These are phyloP conservation scores for Camellia oleifera DNA, from an alignment of 179 eudicot species.

Conservation along the genomic window DNA sequence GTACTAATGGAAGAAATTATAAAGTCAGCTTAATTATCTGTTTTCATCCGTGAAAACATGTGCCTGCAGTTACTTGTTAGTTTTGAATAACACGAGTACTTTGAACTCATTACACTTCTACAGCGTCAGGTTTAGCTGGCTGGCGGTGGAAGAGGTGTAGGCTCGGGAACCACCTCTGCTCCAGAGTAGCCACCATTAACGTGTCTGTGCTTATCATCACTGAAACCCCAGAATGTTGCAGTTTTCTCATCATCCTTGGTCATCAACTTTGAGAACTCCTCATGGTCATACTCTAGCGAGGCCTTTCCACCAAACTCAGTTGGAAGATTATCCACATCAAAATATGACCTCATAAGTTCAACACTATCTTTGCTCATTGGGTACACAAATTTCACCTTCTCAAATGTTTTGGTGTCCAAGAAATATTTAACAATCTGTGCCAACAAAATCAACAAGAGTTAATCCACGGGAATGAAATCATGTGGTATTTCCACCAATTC, in stretches of 20 bases:
- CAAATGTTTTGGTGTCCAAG: constrained; percentile 81
- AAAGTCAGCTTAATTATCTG: neutral
- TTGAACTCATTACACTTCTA: neutral
- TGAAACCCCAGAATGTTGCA: constrained; percentile 56
- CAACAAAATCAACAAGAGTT: neutral
- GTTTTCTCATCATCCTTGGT: constrained; percentile 49
- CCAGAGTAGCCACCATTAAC: constrained; percentile 29
- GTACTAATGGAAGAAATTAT: neutral
- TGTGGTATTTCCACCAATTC: neutral
- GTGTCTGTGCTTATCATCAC: constrained; percentile 33
- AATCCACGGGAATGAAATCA: neutral
- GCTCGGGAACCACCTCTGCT: constrained; percentile 71
- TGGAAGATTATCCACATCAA: constrained; percentile 85
- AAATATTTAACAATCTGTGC: constrained; percentile 82
- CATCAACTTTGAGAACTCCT: constrained; percentile 62
- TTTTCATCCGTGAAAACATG: neutral
- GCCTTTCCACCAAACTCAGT: constrained; percentile 72
- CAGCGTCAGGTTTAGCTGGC: constrained; percentile 12
- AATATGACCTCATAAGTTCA: constrained; percentile 76
- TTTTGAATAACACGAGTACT: neutral
- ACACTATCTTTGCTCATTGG: constrained; percentile 81
- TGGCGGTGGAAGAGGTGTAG: constrained; percentile 25
- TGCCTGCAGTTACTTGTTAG: neutral
- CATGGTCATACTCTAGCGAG: constrained; percentile 53
- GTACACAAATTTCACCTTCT: constrained; percentile 90